Evolutionary conservation across 2,329 filamentous ascomycete genomes (phyloP).

Genomic region (Trichoderma harzianum): DNA sequence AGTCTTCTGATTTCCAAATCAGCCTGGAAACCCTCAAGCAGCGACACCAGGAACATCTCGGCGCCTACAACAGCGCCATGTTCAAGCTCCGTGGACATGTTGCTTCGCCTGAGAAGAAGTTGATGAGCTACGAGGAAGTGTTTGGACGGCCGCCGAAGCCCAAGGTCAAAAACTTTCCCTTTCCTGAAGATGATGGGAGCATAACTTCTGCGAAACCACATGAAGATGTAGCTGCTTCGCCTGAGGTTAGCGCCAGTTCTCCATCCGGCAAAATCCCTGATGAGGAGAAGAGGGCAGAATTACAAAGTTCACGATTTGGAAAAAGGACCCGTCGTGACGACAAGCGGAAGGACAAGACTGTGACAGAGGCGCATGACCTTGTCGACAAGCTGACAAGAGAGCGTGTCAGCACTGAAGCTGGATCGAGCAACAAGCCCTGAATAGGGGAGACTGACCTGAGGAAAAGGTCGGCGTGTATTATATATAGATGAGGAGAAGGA

Average conservation of each 20-base stretch:
- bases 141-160: constrained; percentile 27
- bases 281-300: background rate
- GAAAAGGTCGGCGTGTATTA: background rate
- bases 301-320: constrained; percentile 1
- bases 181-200: background rate
- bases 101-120: constrained; percentile 30
- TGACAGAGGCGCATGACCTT: constrained; percentile 13
- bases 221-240: background rate
- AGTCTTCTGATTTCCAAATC: constrained; percentile 5
- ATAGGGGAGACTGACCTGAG: too few species aligned
- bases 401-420: background rate
- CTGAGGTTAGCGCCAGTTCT: background rate
- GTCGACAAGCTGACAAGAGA: constrained; percentile 15
- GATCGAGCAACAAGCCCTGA: background rate
- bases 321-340: background rate
- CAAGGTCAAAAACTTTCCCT: constrained; percentile 2
- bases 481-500: background rate
- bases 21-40: constrained; percentile 25
- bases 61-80: constrained; percentile 29
- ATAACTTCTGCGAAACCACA: background rate
- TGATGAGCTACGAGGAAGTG: constrained; percentile 27
- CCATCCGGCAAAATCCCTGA: background rate
- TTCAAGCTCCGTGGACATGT: constrained; percentile 27
- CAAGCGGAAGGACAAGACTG: constrained; percentile 7
- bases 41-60: constrained; percentile 27